Conservation (phyloP, 257 asterid species). For the Solanum tarapatanum region DNA sequence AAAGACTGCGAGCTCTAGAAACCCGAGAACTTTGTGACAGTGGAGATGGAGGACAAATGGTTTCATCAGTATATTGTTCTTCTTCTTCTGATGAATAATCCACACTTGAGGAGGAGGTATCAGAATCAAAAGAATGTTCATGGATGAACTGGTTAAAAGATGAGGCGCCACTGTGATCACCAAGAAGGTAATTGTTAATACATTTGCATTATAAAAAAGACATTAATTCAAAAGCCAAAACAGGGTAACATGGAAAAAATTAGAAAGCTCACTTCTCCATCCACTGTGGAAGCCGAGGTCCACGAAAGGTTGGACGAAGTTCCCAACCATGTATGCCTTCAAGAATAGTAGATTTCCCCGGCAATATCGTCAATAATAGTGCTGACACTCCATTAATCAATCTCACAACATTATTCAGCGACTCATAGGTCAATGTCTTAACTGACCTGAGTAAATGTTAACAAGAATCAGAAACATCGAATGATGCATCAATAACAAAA, state of each 20-base stretch:
- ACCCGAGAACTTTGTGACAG: slow-evolving; percentile 64
- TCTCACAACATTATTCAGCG: slow-evolving; percentile 80
- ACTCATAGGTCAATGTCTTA: slow-evolving; percentile 81
- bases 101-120: slow-evolving; percentile 51
- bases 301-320: slow-evolving; percentile 93
- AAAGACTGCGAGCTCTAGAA: slow-evolving; percentile 51
- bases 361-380: slow-evolving; percentile 66
- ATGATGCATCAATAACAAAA: background rate
- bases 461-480: background rate
- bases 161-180: slow-evolving; percentile 73
- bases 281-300: slow-evolving; percentile 98
- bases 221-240: background rate
- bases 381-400: slow-evolving; percentile 93
- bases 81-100: slow-evolving; percentile 75
- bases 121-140: slow-evolving; percentile 78
- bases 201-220: background rate
- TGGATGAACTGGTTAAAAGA: slow-evolving; percentile 92
- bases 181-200: slow-evolving; percentile 9
- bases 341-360: slow-evolving; percentile 86
- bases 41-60: slow-evolving; percentile 64
- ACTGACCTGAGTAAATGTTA: slow-evolving; percentile 54
- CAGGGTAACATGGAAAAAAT: background rate
- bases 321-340: slow-evolving; percentile 99
- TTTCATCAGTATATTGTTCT: slow-evolving; percentile 28
- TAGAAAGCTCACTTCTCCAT: slow-evolving; percentile 74